These are phyloP conservation scores for Psidium friedrichsthalianum DNA, from an alignment of 345 rosid species.

Conservation along the genomic window DNA sequence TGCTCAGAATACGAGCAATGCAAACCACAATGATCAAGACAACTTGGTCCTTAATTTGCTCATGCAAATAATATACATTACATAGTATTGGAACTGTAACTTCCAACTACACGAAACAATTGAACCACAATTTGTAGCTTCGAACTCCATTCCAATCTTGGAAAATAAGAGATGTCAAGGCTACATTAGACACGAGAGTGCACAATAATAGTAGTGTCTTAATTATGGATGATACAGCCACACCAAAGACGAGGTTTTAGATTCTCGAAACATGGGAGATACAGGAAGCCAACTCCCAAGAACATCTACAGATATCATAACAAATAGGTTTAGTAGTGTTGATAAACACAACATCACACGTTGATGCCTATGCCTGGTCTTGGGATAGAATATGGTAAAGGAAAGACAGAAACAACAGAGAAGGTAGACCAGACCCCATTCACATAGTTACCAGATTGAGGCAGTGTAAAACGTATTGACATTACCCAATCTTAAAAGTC, in stretches of 20 bases:
- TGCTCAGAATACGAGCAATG: not conserved
- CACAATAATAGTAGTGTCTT: not conserved
- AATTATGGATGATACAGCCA: not conserved
- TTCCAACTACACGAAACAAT: not conserved
- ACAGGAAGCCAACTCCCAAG: not conserved
- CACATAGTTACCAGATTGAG: not conserved
- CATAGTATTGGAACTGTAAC: not conserved
- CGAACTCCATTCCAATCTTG: not conserved
- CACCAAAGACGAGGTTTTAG: not conserved
- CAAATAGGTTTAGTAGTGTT: not conserved
- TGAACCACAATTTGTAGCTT: not conserved
- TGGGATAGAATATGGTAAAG: not conserved
- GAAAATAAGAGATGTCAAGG: not conserved
- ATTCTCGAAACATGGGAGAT: not conserved
- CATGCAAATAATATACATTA: not conserved
- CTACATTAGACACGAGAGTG: not conserved
- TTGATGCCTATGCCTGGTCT: not conserved
- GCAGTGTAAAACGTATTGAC: not conserved
- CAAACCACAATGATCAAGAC: not conserved
- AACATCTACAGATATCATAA: not conserved
- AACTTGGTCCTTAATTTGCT: not conserved
- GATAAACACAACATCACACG: not conserved
- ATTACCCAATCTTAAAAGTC: not conserved
- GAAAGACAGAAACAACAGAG: not conserved
- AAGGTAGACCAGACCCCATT: not conserved